Evolutionary conservation across 2,329 filamentous ascomycete species (phyloP), one percentile per base, ranked within the genome.

Genomic region (Periconia sp.): DNA sequence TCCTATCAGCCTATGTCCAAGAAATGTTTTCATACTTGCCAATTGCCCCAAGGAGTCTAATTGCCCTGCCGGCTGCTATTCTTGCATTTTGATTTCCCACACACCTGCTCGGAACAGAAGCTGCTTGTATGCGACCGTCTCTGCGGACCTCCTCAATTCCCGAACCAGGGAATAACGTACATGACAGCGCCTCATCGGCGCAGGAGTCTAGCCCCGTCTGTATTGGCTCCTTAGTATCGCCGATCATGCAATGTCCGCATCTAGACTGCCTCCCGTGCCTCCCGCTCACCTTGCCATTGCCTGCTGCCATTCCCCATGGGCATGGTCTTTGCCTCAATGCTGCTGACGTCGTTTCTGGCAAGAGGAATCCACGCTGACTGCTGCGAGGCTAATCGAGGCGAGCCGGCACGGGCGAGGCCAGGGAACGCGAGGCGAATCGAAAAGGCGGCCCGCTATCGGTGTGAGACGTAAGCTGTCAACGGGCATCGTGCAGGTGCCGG

Each of bases 401-500:
- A 30, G 28, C 25, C 37, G 37, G 37, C 31, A 31, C 37, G 37
- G 37, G 37, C 29, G 30, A 24, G 39, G 36, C 31, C 35, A 24
- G 16, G 12, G 17, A 30, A 21, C 26, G 30, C 16, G 32, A 22
- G 33, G 24, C 44, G n/a, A n/a, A n/a, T n/a, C n/a, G n/a, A n/a
- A n/a, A n/a, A n/a, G 31, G 40, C 49, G 49, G 49, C 39, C 49
- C 46, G 49, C 39, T 11, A 49, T 49, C 49, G 49, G 49, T 52
- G 49, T 46, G 46, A 44, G 35, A 38, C n/a, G n/a, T n/a, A 19
- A 13, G 17, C 8, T 10, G 12, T 9, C 21, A 21, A 25, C 19
- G 21, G 16, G 22, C 31, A 30, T n/a, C 21, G 11, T 21, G 37
- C 32, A 33, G 28, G 17, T 26, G 28, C 41, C 37, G 29, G 33